phyloP scores from a whole-genome alignment of 2,329 filamentous ascomycete genomes.

The Calonectria crousiana region DNA sequence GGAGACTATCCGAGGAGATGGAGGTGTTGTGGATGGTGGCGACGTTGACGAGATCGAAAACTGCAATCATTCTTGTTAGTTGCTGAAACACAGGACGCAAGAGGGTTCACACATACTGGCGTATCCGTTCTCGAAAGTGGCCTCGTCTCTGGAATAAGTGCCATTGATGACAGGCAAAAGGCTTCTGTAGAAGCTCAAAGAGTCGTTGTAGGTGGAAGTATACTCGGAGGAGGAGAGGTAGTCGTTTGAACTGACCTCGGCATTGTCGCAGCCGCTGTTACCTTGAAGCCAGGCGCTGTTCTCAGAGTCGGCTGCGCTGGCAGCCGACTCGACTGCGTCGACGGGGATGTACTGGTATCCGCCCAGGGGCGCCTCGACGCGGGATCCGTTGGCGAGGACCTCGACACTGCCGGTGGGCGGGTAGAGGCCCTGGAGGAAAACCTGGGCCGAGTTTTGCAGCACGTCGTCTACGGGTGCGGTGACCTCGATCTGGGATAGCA shows the following conservation, averaged over 20 bases:
- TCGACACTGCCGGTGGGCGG: conserved; percentile 76
- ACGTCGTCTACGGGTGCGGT: conserved; percentile 81
- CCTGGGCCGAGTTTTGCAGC: conserved; percentile 82
- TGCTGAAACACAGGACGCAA: conserved; percentile 53
- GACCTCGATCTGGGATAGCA: conserved; percentile 77
- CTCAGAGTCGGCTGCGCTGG: conserved; percentile 67
- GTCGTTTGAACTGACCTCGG: conserved; percentile 65
- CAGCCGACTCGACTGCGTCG: conserved; percentile 66
- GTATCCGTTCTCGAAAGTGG: conserved; percentile 71
- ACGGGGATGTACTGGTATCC: conserved; percentile 90
- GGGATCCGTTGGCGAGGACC: conserved; percentile 78
- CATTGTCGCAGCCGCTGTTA: conserved; percentile 66
- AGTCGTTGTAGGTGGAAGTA: conserved; percentile 57
- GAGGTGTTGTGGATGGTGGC: conserved; percentile 70
- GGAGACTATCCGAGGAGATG: conserved; percentile 69
- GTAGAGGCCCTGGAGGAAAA: conserved; percentile 89
- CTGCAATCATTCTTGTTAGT: conserved; percentile 41
- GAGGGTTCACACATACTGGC: conserved; percentile 68
- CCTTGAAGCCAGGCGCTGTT: conserved; percentile 71
- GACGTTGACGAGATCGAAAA: conserved; percentile 73
- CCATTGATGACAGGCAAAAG: conserved; percentile 67
- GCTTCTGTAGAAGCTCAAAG: conserved; percentile 70
- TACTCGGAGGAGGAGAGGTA: conserved; percentile 66
- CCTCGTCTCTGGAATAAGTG: conserved; percentile 59
- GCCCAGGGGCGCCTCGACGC: conserved; percentile 74